A percentile compares a stretch with the other conserved stretches of the same genome.
Conservation (phyloP, 2,329 filamentous ascomycete genomes). For the Cladosporium sp. region DNA sequence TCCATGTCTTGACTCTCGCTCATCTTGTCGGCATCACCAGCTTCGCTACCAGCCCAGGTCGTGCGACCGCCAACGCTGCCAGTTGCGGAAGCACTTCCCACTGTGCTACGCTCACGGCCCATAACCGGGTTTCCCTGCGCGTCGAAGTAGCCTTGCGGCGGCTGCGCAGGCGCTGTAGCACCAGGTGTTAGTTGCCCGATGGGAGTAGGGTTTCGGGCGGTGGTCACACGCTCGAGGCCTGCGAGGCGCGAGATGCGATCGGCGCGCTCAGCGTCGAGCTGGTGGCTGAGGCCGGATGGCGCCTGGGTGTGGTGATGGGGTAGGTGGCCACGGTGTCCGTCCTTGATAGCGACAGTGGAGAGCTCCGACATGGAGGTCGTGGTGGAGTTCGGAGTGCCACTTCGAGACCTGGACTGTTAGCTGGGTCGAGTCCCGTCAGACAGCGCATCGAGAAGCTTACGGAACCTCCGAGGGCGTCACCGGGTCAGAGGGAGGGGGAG, state of each 20-base stretch:
- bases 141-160: conserved; percentile 71
- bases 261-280: conserved; percentile 84
- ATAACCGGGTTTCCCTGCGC: conserved; percentile 62
- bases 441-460: conserved; percentile 51
- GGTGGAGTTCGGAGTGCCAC: conserved; percentile 87
- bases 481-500: conserved; percentile 74
- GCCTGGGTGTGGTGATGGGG: conserved; percentile 54
- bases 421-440: background rate
- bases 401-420: conserved; percentile 36
- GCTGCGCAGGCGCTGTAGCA: conserved; percentile 41
- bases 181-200: conserved; percentile 46
- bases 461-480: conserved; percentile 87
- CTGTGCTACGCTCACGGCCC: conserved; percentile 75
- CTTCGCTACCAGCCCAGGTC: conserved; percentile 66
- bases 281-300: conserved; percentile 50
- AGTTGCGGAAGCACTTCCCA: conserved; percentile 85
- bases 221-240: conserved; percentile 81
- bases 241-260: conserved; percentile 93
- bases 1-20: conserved; percentile 51
- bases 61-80: conserved; percentile 67
- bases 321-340: conserved; percentile 82
- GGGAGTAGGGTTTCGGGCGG: conserved; percentile 53
- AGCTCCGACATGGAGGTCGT: conserved; percentile 88
- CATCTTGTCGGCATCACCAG: conserved; percentile 61
- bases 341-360: conserved; percentile 92